Base-by-base conservation (phyloP, 768 basidiomycete genomes). In the Lactarius pseudohatsudake region DNA sequence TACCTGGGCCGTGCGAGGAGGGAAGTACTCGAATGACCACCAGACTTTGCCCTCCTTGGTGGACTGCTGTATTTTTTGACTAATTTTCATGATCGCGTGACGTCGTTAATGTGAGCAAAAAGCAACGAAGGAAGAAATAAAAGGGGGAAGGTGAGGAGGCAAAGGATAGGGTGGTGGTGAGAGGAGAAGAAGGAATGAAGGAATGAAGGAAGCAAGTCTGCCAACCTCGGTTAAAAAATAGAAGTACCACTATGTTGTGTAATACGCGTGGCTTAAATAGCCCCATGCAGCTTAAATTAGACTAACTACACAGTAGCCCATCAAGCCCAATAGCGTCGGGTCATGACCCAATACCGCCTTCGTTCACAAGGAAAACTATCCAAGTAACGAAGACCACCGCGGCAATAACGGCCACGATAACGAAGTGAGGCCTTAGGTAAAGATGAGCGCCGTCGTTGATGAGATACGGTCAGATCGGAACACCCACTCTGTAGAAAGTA, bases 21-120 rank as follows among this genome's bases (percentile, higher is more conserved):
- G 96, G 74, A 99, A 98, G 79, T 95, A 98, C 76, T 99, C 96
- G 76, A 99, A 98, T 43, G 93, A 95, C 96, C 96, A 99, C 91
- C 95, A 97, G 66, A 92, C 80, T 73, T 93, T 87, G 70, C 90
- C 88, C 72, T 96, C 91, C 75, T 90, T 88, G 67, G 86, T 80
- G 57, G 92, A 92, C 76, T 92, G 87, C 69, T 88, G 83, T 55
- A 98, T 92, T 81, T 96, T 98, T 78, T 95, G 86, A 72, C 89
- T 94, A 77, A 98, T 93, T 85, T 91, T 96, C 94, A 97, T 97
- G 78, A 61, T 60, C 15, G 58, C 15, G 66, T 26, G 41, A 63
- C 3, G 61, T 63, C 57, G 65, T 66, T 61, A 66, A 59, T 43
- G 34, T 55, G 30, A 16, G 30, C 34, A 4, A 30, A 11, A 56